Evolutionary conservation across 306 rosid species (phyloP), one percentile per base, ranked within the genome.

Genomic region (Acacia confusa): DNA sequence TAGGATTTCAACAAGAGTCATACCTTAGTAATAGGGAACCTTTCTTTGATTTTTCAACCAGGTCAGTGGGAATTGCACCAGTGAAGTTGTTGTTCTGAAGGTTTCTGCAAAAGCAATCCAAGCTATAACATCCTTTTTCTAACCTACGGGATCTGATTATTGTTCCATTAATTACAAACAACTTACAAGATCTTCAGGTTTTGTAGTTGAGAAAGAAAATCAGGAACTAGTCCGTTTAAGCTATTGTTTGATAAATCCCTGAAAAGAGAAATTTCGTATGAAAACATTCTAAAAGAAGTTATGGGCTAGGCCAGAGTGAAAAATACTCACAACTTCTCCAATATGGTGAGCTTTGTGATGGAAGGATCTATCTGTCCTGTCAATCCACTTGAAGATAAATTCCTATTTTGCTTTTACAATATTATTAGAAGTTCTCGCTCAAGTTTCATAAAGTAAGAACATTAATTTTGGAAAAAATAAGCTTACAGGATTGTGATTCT

Each of bases 191-290:
- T 68, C 70, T 58, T 71, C 25, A 86, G 66, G 20, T 43, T 0
- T 57, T 22, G 52, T 24, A 88, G 47, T 48, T 80, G 66, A 27
- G 87, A 43, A 32, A 85, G 72, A 68, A 82, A 83, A 7, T 48
- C 64, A 14, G 87, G 88, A 14, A 86, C 80, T 34, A 28, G 34
- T 30, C 90, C 87, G 0, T 57, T 72, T 71, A 88, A 84, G 78
- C 65, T 63, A 11, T 88, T 88, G 81, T 88, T 79, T 32, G 93
- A 89, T 67, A 87, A 64, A 83, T 87, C 91, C 88, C 91, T 89
- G 82, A 20, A 71, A 86, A 30, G 65, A 72, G 17, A 0, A 55
- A 16, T 47, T 70, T 50, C 24, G 11, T 25, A 28, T 7, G 6
- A 66, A 74, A 40, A 13, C 22, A 50, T 66, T 38, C 9, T 34